A percentile compares a stretch with the other conserved stretches of the same genome.
These are phyloP conservation scores for Ophiostoma fasciatum DNA, from an alignment of 2,329 filamentous ascomycete genomes.

Conservation along the genomic window DNA sequence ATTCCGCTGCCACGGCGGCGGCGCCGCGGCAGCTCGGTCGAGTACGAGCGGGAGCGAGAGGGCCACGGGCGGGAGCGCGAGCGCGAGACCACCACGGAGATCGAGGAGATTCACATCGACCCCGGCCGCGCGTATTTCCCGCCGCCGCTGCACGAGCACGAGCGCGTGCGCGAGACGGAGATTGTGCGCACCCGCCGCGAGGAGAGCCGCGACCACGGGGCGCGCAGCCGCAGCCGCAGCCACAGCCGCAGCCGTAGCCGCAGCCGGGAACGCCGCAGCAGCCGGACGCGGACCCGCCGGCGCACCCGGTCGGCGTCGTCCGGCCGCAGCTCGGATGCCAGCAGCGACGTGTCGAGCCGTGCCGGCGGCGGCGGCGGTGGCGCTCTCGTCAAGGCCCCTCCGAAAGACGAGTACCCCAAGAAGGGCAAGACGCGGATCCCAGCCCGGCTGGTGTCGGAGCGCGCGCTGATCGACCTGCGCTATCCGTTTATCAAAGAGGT, in stretches of 20 bases:
- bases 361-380: constrained; percentile 32
- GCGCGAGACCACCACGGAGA: neutral
- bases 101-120: constrained; percentile 35
- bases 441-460: constrained; percentile 60
- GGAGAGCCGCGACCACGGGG: constrained; percentile 21
- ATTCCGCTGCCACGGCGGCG: constrained; percentile 1
- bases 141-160: neutral
- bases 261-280: neutral
- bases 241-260: constrained; percentile 24
- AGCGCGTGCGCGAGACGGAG: constrained; percentile 47
- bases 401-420: constrained; percentile 55
- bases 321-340: constrained; percentile 3
- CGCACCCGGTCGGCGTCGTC: neutral
- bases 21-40: constrained; percentile 2
- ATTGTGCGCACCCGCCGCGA: constrained; percentile 33
- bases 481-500: constrained; percentile 85
- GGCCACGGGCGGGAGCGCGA: neutral
- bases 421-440: constrained; percentile 87
- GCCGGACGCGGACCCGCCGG: neutral
- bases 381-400: constrained; percentile 29
- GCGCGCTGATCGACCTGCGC: constrained; percentile 67
- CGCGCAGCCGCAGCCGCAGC: constrained; percentile 18
- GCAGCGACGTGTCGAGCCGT: constrained; percentile 21
- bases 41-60: constrained; percentile 6
- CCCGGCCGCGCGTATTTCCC: neutral